Evolutionary conservation across 192 early-diverging fungal genomes (phyloP).

Genomic region (Coemansia sp.): DNA sequence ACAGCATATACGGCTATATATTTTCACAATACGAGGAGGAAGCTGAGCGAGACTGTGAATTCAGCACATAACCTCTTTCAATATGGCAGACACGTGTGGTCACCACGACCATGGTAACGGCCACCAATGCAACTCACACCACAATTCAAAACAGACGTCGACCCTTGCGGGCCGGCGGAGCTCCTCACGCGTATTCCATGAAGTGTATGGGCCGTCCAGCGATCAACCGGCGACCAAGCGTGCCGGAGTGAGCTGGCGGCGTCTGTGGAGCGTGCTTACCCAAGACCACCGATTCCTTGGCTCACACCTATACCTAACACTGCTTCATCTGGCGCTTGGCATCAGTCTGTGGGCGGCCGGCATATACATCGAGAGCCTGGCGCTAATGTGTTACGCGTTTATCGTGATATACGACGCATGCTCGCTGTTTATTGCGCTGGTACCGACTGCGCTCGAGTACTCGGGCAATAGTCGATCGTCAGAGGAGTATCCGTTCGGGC

Average conservation of each 20-base stretch:
- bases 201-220: slow-evolving; percentile 1
- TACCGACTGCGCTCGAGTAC: slow-evolving; percentile 38
- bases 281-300: slow-evolving; percentile 34
- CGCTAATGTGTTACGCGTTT: slow-evolving; percentile 35
- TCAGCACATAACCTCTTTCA: background rate
- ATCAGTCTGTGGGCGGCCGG: slow-evolving; percentile 22
- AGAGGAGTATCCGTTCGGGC: slow-evolving; percentile 33
- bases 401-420: slow-evolving; percentile 34
- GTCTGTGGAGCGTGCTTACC: slow-evolving; percentile 23
- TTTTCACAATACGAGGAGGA: background rate
- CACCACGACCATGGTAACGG: background rate
- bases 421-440: slow-evolving; percentile 27
- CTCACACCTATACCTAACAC: slow-evolving; percentile 18
- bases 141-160: background rate
- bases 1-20: background rate
- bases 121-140: background rate
- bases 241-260: slow-evolving; percentile 25
- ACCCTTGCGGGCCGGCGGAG: background rate
- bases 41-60: background rate
- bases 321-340: slow-evolving; percentile 21
- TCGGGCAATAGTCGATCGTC: slow-evolving; percentile 24
- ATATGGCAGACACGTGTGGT: background rate
- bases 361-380: slow-evolving; percentile 27
- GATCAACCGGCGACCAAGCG: background rate
- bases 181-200: slow-evolving; percentile 12